Evolutionary conservation across 2,329 filamentous ascomycete species (phyloP).

Genomic region (Fusarium decemcellulare): DNA sequence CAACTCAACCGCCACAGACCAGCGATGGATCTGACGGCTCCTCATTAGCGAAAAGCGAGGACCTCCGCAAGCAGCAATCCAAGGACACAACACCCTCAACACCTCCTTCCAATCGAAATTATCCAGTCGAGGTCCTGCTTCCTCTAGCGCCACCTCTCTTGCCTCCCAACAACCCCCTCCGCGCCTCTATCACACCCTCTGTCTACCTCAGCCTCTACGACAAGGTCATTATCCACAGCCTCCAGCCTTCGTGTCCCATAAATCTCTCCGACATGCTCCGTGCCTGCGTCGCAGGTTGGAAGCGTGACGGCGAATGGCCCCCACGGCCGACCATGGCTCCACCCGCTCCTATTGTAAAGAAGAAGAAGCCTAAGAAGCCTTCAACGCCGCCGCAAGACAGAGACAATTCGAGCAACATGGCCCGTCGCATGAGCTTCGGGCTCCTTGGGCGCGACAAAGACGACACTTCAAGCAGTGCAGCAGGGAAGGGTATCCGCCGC

Average conservation of each 20-base stretch:
- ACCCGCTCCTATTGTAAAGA: slow-evolving; percentile 54
- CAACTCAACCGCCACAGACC: slow-evolving; percentile 41
- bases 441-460: slow-evolving; percentile 59
- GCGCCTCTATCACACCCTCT: slow-evolving; percentile 79
- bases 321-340: slow-evolving; percentile 64
- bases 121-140: slow-evolving; percentile 74
- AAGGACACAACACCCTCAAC: slow-evolving; percentile 53
- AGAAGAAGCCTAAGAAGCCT: slow-evolving; percentile 54
- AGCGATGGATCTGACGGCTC: slow-evolving; percentile 57
- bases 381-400: slow-evolving; percentile 28
- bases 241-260: slow-evolving; percentile 89
- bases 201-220: slow-evolving; percentile 89
- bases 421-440: slow-evolving; percentile 63
- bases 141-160: slow-evolving; percentile 82
- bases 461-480: slow-evolving; percentile 44
- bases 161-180: slow-evolving; percentile 81
- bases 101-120: slow-evolving; percentile 43
- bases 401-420: slow-evolving; percentile 48
- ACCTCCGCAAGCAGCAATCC: slow-evolving; percentile 50
- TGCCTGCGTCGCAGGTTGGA: slow-evolving; percentile 91
- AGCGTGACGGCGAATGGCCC: slow-evolving; percentile 93
- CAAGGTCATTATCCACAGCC: slow-evolving; percentile 84
- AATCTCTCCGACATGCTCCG: slow-evolving; percentile 87
- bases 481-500: slow-evolving; percentile 59
- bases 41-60: slow-evolving; percentile 57